Conservation (phyloP, 768 basidiomycete species). For the Leccinum disarticulatum region DNA sequence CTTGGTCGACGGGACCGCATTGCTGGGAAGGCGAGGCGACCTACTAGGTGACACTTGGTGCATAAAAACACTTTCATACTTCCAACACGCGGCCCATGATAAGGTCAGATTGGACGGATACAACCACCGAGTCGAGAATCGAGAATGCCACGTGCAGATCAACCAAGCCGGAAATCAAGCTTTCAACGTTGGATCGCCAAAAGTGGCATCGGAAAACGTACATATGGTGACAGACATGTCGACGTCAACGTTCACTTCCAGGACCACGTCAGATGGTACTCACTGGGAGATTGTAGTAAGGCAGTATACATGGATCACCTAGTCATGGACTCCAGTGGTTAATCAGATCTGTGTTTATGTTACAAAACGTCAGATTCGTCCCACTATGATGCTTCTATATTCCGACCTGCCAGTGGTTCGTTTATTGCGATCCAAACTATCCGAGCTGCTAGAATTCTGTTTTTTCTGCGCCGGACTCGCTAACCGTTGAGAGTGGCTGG, state of each 20-base stretch:
- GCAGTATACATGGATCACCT: too few relatives aligned
- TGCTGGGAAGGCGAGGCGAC: background rate
- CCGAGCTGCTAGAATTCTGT: background rate
- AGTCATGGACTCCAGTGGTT: too few relatives aligned
- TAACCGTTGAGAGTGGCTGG: background rate
- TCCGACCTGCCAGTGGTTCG: too few relatives aligned
- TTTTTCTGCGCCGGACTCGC: background rate
- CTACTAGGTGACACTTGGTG: background rate
- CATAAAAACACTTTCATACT: background rate
- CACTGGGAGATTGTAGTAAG: too few relatives aligned
- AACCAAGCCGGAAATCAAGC: background rate
- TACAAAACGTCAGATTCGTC: background rate
- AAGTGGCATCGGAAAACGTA: too few relatives aligned
- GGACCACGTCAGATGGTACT: background rate
- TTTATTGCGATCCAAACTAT: background rate
- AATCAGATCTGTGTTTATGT: too few relatives aligned
- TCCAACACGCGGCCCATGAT: too few relatives aligned
- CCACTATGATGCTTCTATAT: background rate
- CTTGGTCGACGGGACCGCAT: background rate
- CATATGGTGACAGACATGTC: background rate
- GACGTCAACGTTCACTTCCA: background rate
- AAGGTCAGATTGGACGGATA: background rate
- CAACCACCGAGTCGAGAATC: background rate
- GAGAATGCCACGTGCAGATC: background rate
- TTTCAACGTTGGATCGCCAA: background rate